A percentile compares a stretch with the other conserved stretches of the same genome.
These are phyloP conservation scores for Diplocarpon rosae DNA, from an alignment of 2,329 filamentous ascomycete species.

Conservation along the genomic window DNA sequence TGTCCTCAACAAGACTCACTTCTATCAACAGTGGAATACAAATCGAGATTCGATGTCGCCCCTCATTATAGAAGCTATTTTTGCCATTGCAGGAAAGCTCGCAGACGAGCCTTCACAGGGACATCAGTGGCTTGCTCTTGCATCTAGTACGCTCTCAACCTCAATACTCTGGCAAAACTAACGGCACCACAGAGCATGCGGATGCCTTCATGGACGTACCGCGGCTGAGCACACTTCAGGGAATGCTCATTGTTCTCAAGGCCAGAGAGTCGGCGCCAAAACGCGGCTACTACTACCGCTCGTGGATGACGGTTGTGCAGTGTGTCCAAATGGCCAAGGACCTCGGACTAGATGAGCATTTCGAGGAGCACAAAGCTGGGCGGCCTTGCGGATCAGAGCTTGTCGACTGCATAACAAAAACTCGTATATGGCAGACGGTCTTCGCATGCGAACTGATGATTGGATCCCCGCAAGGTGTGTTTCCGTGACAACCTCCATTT, in stretches of 20 bases:
- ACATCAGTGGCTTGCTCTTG: constrained; percentile 86
- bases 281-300: constrained; percentile 90
- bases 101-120: constrained; percentile 76
- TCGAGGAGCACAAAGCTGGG: constrained; percentile 63
- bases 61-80: constrained; percentile 77
- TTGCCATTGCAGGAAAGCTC: constrained; percentile 76
- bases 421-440: constrained; percentile 79
- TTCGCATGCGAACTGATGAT: constrained; percentile 86
- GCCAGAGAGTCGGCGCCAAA: constrained; percentile 87
- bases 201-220: constrained; percentile 91
- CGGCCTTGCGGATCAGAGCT: constrained; percentile 56
- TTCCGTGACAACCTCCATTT: background rate
- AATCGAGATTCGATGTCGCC: constrained; percentile 80
- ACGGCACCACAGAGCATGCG: constrained; percentile 56
- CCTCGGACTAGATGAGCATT: constrained; percentile 79
- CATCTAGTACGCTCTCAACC: constrained; percentile 47
- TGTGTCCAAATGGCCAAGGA: constrained; percentile 91
- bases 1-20: constrained; percentile 68
- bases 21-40: constrained; percentile 84
- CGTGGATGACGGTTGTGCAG: constrained; percentile 91
- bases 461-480: constrained; percentile 75
- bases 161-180: constrained; percentile 18
- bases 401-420: constrained; percentile 74
- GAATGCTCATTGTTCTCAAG: constrained; percentile 76
- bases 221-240: constrained; percentile 82